Evolutionary conservation across 2,329 filamentous ascomycete genomes (phyloP), one percentile per base, ranked within the genome.

Genomic region (Paraphoma sp.): DNA sequence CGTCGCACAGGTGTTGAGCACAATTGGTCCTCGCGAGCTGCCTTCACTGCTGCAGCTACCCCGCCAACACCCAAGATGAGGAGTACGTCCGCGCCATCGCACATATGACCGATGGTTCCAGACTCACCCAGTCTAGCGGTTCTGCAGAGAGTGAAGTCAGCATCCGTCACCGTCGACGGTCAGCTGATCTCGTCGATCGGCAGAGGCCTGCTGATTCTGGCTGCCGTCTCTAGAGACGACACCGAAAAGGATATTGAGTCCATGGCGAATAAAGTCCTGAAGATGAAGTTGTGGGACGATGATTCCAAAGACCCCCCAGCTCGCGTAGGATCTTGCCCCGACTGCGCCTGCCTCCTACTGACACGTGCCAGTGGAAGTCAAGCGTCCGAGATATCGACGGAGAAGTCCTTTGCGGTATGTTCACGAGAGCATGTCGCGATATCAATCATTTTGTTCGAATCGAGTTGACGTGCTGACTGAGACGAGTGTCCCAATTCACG

Each of bases 151-250:
- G 95, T 99, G 49, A 87, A 97, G 58, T 98, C 93, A 43, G 94
- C 94, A 58, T 97, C 94, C 7, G 95, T 99, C 68, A 95, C 93
- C 1, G 94, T 99, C 50, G 93, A 99, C 73, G 90, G 92, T 72
- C 85, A 96, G 74, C 81, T 97, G 30, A 86, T 99, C 45, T 98
- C 95, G 1, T 91, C 90, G 3, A 98, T 99, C 69, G 92, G 92
- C 57, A 91, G 89, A 77, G 95, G 95, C 30, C 80, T 99, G 43
- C 83, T 99, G 6, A 92, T 98, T 31, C 90, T 99, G 74, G 94
- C 94, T 18, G 95, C 93, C 28, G 88, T 99, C 43, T 93, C 90
- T 31, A 93, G 92, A 41, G 90, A 93, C 52, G 95, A 99, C 73
- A 96, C 92, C 2, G 85, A 90, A 66, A 96, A 93, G 74, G 93